These are phyloP conservation scores for Mercurialis annua DNA, from an alignment of 345 rosid species.

Conservation along the genomic window DNA sequence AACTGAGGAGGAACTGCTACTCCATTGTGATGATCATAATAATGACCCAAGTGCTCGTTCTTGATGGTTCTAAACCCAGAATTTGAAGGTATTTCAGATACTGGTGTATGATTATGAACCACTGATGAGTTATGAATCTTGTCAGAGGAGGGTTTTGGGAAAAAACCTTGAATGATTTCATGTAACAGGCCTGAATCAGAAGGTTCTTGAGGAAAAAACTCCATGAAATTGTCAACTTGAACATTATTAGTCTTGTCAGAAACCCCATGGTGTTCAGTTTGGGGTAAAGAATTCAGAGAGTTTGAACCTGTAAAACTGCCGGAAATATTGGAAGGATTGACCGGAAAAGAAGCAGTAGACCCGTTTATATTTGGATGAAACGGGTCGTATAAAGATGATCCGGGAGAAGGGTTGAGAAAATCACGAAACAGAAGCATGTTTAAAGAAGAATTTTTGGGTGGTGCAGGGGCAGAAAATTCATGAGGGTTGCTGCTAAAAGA, in stretches of 20 bases:
- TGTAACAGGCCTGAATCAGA: slow-evolving; percentile 75
- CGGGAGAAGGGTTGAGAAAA: slow-evolving; percentile 32
- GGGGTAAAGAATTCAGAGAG: slow-evolving; percentile 11
- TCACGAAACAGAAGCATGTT: slow-evolving; percentile 53
- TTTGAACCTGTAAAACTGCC: slow-evolving; percentile 12
- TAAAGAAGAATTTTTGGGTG: too few species aligned
- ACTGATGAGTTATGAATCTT: slow-evolving; percentile 7
- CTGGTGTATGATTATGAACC: slow-evolving; percentile 1
- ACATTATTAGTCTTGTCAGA: not conserved
- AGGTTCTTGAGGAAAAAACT: slow-evolving; percentile 48
- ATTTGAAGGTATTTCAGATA: slow-evolving; percentile 15
- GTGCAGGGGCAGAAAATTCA: not conserved
- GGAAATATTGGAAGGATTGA: slow-evolving; percentile 10
- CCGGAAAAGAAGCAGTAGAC: slow-evolving; percentile 12
- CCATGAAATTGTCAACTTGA: slow-evolving; percentile 15
- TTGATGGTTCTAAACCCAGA: slow-evolving; percentile 12
- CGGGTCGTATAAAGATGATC: slow-evolving; percentile 19
- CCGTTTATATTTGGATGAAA: slow-evolving; percentile 14
- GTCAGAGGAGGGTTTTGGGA: slow-evolving; percentile 40
- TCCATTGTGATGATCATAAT: slow-evolving; percentile 9
- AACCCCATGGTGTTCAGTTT: not conserved
- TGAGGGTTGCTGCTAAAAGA: not conserved
- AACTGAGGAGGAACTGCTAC: slow-evolving; percentile 19
- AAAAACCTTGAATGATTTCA: slow-evolving; percentile 71
- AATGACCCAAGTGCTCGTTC: slow-evolving; percentile 6